Evolutionary conservation across 192 early-diverging fungal genomes (phyloP), one percentile per base, ranked within the genome.

Genomic region (Coemansia sp.): DNA sequence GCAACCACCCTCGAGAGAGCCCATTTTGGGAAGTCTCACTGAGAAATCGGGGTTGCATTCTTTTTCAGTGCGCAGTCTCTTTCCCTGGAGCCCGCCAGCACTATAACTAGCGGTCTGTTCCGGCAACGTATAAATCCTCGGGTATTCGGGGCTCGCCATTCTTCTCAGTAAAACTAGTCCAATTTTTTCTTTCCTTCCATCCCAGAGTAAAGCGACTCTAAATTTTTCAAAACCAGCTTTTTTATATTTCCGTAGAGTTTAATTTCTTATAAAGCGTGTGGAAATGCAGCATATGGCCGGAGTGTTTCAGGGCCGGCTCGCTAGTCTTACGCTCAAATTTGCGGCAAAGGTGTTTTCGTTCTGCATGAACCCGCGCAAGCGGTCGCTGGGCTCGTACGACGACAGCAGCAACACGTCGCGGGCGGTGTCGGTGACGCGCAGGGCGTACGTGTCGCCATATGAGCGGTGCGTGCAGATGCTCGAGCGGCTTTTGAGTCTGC

Each of bases 381-480:
- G 64, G 33, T 28, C 42, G 14, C 49, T 77, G 6, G 35, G 24
- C 22, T 22, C 52, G 18, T 31, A 44, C 8, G 59, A 63, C 28
- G 42, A 40, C 54, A 46, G 52, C 44, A 48, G 35, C 58, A 51
- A 30, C 10, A 66, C 74, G 35, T 71, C 74, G 7, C 64, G 65
- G 8, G 74, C 74, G 2, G 61, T 77, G 4, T 77, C 74, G 25
- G 65, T 77, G 19, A 31, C 56, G 28, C 74, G 74, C 31, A 43
- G 51, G 35, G 69, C 70, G 2, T 79, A 73, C 49, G 46, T 61
- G 44, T 72, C 76, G 60, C 76, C 76, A 9, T 79, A 79, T 32
- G 70, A 69, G 33, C 65, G 66, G 6, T 59, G 65, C 2, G 57
- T 79, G 0, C 31, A 46, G 12, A 29, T 79, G 42, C 62, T 79